Conservation (phyloP, 208 protist genomes). For the Herpetomonas samuelpessoai region DNA sequence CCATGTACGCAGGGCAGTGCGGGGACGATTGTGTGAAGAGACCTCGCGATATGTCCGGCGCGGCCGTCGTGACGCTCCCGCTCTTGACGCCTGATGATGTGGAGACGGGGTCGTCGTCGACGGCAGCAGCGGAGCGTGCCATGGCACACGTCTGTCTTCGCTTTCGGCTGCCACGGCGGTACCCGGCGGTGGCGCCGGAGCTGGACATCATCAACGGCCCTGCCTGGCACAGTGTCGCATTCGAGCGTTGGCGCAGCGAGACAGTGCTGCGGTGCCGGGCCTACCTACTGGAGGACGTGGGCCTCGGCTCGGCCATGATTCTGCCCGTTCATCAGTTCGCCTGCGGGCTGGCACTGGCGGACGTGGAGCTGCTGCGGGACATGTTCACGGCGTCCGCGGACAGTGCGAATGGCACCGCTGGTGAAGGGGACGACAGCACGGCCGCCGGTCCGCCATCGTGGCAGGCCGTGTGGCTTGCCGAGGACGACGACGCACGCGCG, state of each 20-base stretch:
- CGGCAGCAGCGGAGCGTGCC: constrained; percentile 12
- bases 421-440: neutral
- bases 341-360: constrained; percentile 28
- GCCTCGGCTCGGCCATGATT: constrained; percentile 46
- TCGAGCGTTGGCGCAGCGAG: constrained; percentile 56
- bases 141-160: constrained; percentile 41
- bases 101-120: constrained; percentile 9
- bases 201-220: constrained; percentile 50
- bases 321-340: constrained; percentile 63
- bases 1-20: constrained; percentile 72
- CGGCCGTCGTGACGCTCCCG: constrained; percentile 40
- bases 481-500: constrained; percentile 36
- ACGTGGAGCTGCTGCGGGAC: constrained; percentile 25
- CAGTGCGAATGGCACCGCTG: constrained; percentile 6
- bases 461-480: constrained; percentile 24
- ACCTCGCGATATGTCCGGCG: constrained; percentile 1
- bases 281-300: constrained; percentile 55
- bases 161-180: constrained; percentile 42
- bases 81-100: constrained; percentile 29
- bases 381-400: constrained; percentile 23
- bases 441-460: neutral
- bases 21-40: constrained; percentile 1
- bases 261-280: constrained; percentile 26
- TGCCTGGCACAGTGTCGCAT: constrained; percentile 31
- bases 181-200: constrained; percentile 47